Percentiles rank a stretch among this genome's conserved stretches.
These are phyloP conservation scores for Scutellaria barbata DNA, from an alignment of 257 asterid species.

Conservation along the genomic window DNA sequence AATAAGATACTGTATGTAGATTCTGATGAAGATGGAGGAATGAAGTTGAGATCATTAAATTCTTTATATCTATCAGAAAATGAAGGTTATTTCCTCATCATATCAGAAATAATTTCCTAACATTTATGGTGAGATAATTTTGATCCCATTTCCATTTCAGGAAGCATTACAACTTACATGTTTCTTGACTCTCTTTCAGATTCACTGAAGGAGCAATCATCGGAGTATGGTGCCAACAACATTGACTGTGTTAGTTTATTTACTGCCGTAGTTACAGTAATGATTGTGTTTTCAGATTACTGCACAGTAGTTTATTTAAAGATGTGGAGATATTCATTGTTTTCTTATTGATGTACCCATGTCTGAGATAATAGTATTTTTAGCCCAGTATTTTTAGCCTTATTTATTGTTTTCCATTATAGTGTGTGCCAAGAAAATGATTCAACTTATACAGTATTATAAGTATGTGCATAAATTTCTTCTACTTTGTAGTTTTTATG, in stretches of 20 bases:
- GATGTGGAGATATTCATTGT: constrained; percentile 14
- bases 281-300: constrained; percentile 45
- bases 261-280: not conserved
- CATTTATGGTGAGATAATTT: constrained; percentile 22
- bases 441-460: constrained; percentile 14
- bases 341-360: constrained; percentile 5
- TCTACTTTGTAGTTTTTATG: constrained; percentile 17
- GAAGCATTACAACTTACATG: constrained; percentile 22
- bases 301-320: constrained; percentile 12
- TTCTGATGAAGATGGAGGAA: constrained; percentile 59
- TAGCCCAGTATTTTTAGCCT: constrained; percentile 9
- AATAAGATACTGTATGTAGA: constrained; percentile 46
- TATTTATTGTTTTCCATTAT: constrained; percentile 1
- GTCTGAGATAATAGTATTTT: constrained; percentile 6
- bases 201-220: constrained; percentile 44
- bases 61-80: constrained; percentile 32
- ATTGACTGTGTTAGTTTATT: constrained; percentile 39
- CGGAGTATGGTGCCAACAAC: constrained; percentile 32
- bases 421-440: constrained; percentile 1
- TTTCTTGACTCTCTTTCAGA: constrained; percentile 50
- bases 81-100: constrained; percentile 50
- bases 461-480: constrained; percentile 27
- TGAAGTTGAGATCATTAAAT: constrained; percentile 37
- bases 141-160: constrained; percentile 26
- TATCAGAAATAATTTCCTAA: constrained; percentile 16